These are phyloP conservation scores for Casuarina cunninghamiana DNA, from an alignment of 306 rosid species.

Conservation along the genomic window DNA sequence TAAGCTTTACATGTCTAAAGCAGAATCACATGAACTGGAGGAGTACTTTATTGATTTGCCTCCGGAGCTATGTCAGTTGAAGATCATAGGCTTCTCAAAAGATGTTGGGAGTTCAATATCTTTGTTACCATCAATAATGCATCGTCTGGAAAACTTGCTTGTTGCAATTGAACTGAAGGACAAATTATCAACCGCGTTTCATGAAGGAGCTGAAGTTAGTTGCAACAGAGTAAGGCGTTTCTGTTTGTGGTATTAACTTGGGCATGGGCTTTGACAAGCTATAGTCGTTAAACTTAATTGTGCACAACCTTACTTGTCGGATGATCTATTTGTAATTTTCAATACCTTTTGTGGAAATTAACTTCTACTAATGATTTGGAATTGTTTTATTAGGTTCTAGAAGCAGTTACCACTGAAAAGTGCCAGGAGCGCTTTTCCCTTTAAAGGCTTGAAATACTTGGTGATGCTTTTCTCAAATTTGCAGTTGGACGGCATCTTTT, in stretches of 20 bases:
- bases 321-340: constrained; percentile 14
- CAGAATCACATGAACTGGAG: constrained; percentile 62
- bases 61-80: constrained; percentile 86
- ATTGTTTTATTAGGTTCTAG: constrained; percentile 60
- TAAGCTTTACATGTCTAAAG: constrained; percentile 19
- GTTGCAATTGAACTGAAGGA: constrained; percentile 86
- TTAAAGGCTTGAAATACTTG: constrained; percentile 96
- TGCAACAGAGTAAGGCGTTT: constrained; percentile 59
- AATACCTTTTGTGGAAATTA: constrained; percentile 8
- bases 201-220: constrained; percentile 73
- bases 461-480: constrained; percentile 94
- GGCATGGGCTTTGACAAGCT: constrained; percentile 7
- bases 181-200: constrained; percentile 53
- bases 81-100: constrained; percentile 85
- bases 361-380: constrained; percentile 22
- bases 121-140: constrained; percentile 91
- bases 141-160: constrained; percentile 87
- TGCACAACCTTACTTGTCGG: constrained; percentile 20
- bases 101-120: constrained; percentile 93
- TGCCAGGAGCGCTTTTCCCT: constrained; percentile 93
- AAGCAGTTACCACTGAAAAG: constrained; percentile 92
- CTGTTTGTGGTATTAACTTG: constrained; percentile 16
- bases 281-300: constrained; percentile 14
- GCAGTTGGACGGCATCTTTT: constrained; percentile 75
- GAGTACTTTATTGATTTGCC: constrained; percentile 66